These are phyloP conservation scores for Boletus vinaceobasis DNA, from an alignment of 768 basidiomycete species.

Conservation along the genomic window DNA sequence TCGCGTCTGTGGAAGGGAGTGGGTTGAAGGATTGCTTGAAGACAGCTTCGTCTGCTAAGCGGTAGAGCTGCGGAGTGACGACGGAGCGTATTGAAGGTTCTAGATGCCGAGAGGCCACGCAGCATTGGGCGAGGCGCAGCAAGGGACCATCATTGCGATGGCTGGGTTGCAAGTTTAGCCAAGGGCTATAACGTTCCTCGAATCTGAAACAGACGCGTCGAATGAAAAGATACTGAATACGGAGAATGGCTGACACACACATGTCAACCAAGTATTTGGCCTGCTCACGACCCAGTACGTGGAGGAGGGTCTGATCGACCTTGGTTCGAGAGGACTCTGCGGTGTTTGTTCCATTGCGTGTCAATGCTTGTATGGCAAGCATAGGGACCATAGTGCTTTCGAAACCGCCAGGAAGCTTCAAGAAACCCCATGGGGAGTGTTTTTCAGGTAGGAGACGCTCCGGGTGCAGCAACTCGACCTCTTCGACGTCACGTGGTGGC, in stretches of 20 bases:
- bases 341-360: constrained; percentile 24
- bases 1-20: constrained; percentile 39
- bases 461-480: constrained; percentile 31
- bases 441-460: constrained; percentile 37
- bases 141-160: constrained; percentile 31
- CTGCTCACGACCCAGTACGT: constrained; percentile 35
- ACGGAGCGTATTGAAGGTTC: constrained; percentile 33
- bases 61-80: constrained; percentile 39
- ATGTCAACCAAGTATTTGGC: constrained; percentile 37
- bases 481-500: constrained; percentile 19
- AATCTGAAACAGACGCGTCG: constrained; percentile 31
- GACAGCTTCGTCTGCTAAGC: constrained; percentile 39
- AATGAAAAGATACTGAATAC: background rate
- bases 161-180: constrained; percentile 39
- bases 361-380: constrained; percentile 43
- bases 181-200: constrained; percentile 42
- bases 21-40: constrained; percentile 41
- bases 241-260: constrained; percentile 22
- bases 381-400: constrained; percentile 47
- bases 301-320: constrained; percentile 28
- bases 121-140: constrained; percentile 44
- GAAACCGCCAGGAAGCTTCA: constrained; percentile 35
- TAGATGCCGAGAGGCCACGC: constrained; percentile 44
- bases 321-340: constrained; percentile 22
- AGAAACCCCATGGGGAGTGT: constrained; percentile 38